Conservation (phyloP, 257 asterid species). For the Solanum sejunctum region DNA sequence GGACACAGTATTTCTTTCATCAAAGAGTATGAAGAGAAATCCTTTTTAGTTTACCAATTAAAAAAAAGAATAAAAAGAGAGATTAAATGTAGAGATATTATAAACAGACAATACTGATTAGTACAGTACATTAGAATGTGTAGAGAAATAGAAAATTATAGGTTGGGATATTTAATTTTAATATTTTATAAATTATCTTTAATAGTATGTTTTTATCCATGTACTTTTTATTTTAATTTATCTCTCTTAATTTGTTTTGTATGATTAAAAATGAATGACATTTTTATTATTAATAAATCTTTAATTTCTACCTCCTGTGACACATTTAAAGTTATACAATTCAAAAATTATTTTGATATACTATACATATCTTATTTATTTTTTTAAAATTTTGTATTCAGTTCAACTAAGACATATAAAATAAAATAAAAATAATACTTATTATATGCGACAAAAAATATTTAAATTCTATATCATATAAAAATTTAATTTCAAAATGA, state of each 20-base stretch:
- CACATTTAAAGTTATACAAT: neutral
- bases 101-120: neutral
- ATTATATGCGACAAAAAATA: neutral
- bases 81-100: neutral
- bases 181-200: neutral
- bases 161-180: neutral
- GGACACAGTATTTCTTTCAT: neutral
- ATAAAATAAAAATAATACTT: neutral
- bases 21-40: neutral
- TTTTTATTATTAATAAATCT: neutral
- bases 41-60: neutral
- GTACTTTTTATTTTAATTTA: neutral
- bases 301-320: neutral
- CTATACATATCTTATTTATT: neutral
- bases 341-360: neutral
- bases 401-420: neutral
- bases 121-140: neutral
- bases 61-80: neutral
- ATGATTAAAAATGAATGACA: neutral
- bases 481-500: neutral
- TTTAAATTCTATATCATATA: neutral
- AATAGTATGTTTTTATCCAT: neutral
- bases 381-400: neutral
- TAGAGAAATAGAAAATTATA: neutral
- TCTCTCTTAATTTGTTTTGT: neutral